Evolutionary conservation across 208 protist species (phyloP).

Genomic region (Balamuthia mandrillaris): DNA sequence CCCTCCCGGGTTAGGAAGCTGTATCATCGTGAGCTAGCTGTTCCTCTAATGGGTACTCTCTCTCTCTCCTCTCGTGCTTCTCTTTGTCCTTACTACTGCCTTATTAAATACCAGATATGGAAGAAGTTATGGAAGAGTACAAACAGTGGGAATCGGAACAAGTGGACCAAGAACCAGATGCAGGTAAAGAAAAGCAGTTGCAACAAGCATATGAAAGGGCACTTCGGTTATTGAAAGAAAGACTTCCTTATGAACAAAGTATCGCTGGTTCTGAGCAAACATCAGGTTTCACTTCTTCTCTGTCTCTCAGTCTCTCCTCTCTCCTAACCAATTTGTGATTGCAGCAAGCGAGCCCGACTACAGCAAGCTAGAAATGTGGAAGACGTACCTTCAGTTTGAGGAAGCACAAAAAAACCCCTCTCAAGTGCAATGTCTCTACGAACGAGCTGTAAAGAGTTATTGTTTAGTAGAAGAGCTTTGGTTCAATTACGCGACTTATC

Average conservation of each 20-base stretch:
- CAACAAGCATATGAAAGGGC: too few species aligned
- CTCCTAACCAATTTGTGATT: neutral
- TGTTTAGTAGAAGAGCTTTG: neutral
- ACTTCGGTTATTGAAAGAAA: too few species aligned
- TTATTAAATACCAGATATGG: too few species aligned
- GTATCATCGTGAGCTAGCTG: neutral
- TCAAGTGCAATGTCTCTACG: slow-evolving; percentile 9
- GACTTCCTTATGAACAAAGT: too few species aligned
- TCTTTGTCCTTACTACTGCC: too few species aligned
- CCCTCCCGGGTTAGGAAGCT: neutral
- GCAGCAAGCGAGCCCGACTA: slow-evolving; percentile 6
- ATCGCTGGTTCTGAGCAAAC: too few species aligned
- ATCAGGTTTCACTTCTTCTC: neutral
- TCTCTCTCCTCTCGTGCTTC: too few species aligned
- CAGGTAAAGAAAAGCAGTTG: too few species aligned
- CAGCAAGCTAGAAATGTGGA: slow-evolving; percentile 9
- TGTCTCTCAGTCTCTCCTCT: neutral
- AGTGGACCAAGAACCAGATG: too few species aligned
- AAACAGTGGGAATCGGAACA: too few species aligned
- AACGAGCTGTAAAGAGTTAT: neutral
- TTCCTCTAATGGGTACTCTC: slow-evolving; percentile 10
- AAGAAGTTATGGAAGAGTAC: too few species aligned
- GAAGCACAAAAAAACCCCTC: slow-evolving; percentile 1
- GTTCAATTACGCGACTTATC: neutral
- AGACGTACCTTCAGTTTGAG: neutral